These are phyloP conservation scores for Neurospora hispaniola DNA, from an alignment of 495 filamentous ascomycete genomes.

Conservation along the genomic window DNA sequence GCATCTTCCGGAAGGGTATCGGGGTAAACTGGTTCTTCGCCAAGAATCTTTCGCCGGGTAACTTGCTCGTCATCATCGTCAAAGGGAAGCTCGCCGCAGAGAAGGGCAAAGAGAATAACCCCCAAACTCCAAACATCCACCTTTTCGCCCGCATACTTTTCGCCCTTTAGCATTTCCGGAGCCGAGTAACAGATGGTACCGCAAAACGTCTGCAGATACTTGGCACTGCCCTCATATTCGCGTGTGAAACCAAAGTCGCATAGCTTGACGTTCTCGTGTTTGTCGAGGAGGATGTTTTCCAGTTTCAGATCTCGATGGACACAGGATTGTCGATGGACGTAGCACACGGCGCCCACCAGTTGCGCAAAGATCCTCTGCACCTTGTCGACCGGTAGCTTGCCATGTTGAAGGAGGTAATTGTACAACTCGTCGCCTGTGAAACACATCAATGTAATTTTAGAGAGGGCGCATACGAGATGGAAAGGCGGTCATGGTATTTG, in stretches of 20 bases:
- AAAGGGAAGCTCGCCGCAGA: constrained; percentile 88
- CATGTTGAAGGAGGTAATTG: constrained; percentile 83
- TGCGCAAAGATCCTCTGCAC: constrained; percentile 95
- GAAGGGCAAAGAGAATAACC: constrained; percentile 86
- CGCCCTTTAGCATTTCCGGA: constrained; percentile 95
- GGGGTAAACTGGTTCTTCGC: constrained; percentile 73
- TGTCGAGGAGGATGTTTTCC: constrained; percentile 95
- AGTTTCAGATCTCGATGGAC: constrained; percentile 95
- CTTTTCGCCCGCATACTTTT: constrained; percentile 95
- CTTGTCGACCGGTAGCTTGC: constrained; percentile 73
- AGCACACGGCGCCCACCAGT: constrained; percentile 87
- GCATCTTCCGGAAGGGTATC: constrained; percentile 70
- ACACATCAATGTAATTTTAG: constrained; percentile 10
- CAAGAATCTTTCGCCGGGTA: constrained; percentile 77
- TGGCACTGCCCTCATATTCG: constrained; percentile 91
- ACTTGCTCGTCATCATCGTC: constrained; percentile 85
- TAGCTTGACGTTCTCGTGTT: constrained; percentile 96
- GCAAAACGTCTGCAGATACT: constrained; percentile 94
- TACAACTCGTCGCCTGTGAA: constrained; percentile 84
- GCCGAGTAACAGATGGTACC: constrained; percentile 96
- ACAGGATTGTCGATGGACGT: constrained; percentile 90
- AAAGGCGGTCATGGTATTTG: too few species aligned
- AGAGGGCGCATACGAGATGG: too few species aligned
- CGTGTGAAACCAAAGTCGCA: constrained; percentile 97
- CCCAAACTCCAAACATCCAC: constrained; percentile 98